Base-by-base conservation (phyloP, 2,329 filamentous ascomycete genomes). In the Pseudocercospora fuligena region DNA sequence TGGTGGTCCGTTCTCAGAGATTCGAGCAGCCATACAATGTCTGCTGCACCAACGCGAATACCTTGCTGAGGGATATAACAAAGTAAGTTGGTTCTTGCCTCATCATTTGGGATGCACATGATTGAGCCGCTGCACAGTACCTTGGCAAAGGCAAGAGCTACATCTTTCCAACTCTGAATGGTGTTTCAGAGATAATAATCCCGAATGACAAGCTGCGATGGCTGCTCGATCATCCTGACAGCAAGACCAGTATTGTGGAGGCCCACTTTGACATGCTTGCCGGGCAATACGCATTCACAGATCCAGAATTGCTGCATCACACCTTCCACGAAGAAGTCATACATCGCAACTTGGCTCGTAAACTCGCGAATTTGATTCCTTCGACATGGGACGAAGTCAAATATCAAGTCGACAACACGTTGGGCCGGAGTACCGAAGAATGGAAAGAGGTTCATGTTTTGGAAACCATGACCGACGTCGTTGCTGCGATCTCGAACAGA, bases 181-280 rank as follows among this genome's bases (percentile, higher is more conserved):
- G 72, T 33, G 68, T 61, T 12, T 66, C 62, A 27, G 63, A 70
- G 19, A 63, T 73, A n/a, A 64, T 73, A 25, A 64, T 73, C 7
- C 73, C 73, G 9, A 68, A 61, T 16, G 46, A 66, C n/a, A 65
- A 72, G 36, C 53, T 73, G 14, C 63, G 59, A 14, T 83, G 81
- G 81, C 74, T 83, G 53, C 70, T 82, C 19, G 78, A 81, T 33
- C 78, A 82, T 62, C 79, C 82, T 1, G 81, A 83, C 61, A 65
- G 71, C 33, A 70, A 81, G 16, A 70, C 81, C 11, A 80, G 76
- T 60, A 73, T 75, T 2, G 69, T 69, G 11, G 78, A 73, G 12
- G 75, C 78, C 14, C 80, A 82, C 63, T 78, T 78, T 62, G 79
- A 82, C 36, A 27, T 67, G 0, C 69, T 83, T 14, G 72, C 77